These are phyloP conservation scores for Eragrostis curvula DNA, from an alignment of 176 grass and related monocot genomes.

Conservation along the genomic window DNA sequence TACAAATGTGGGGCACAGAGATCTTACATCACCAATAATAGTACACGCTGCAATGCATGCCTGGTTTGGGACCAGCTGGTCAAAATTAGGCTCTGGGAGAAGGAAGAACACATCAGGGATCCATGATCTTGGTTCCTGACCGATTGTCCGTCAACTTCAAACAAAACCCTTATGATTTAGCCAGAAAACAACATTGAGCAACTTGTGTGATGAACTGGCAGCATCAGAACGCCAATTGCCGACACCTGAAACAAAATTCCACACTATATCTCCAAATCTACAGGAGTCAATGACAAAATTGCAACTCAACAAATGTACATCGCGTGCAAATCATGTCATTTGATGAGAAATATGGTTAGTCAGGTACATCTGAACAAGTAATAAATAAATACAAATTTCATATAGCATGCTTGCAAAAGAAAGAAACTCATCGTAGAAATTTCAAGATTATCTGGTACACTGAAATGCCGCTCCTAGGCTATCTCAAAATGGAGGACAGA, in stretches of 20 bases:
- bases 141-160: constrained; percentile 25
- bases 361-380: not conserved
- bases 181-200: constrained; percentile 24
- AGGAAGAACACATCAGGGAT: constrained; percentile 31
- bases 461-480: constrained; percentile 5
- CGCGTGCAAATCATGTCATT: not conserved
- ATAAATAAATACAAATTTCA: not conserved
- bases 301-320: not conserved
- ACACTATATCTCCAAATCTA: constrained; percentile 1
- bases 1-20: constrained; percentile 38
- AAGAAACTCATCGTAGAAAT: not conserved
- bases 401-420: not conserved
- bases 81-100: constrained; percentile 31
- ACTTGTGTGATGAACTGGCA: constrained; percentile 9
- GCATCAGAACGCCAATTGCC: constrained; percentile 1
- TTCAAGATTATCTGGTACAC: not conserved
- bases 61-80: constrained; percentile 51
- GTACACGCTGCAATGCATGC: constrained; percentile 45
- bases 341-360: not conserved
- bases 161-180: constrained; percentile 16
- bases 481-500: not conserved
- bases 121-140: constrained; percentile 9
- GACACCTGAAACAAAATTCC: constrained; percentile 20
- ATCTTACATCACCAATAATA: constrained; percentile 49
- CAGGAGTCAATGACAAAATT: not conserved